These are phyloP conservation scores for Aspergillus coremiiformis DNA, from an alignment of 495 filamentous ascomycete species.

Conservation along the genomic window DNA sequence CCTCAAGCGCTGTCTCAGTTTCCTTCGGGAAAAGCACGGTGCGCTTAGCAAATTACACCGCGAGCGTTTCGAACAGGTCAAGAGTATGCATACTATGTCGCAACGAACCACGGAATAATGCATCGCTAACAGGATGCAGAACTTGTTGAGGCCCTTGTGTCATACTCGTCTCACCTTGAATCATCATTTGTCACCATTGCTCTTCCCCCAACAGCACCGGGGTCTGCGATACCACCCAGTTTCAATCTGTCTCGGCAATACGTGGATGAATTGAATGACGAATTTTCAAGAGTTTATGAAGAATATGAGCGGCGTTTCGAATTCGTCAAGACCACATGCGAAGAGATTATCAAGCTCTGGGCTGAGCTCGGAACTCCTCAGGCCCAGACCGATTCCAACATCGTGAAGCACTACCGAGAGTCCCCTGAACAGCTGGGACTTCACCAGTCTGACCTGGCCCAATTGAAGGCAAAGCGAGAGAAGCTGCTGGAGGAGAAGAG, in stretches of 20 bases:
- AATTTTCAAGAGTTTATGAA: slow-evolving; percentile 89
- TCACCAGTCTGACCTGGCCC: slow-evolving; percentile 72
- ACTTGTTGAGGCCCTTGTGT: slow-evolving; percentile 85
- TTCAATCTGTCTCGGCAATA: slow-evolving; percentile 90
- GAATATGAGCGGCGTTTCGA: slow-evolving; percentile 79
- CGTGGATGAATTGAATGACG: slow-evolving; percentile 74
- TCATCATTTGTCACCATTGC: slow-evolving; percentile 70
- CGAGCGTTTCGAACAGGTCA: slow-evolving; percentile 89
- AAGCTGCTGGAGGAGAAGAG: slow-evolving; percentile 92
- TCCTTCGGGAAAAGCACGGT: slow-evolving; percentile 76
- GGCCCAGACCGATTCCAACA: slow-evolving; percentile 77
- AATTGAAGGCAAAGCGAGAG: slow-evolving; percentile 65
- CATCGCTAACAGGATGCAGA: slow-evolving; percentile 47
- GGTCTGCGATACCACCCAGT: slow-evolving; percentile 64
- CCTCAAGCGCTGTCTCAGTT: slow-evolving; percentile 65
- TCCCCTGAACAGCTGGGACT: slow-evolving; percentile 89
- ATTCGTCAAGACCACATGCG: slow-evolving; percentile 63
- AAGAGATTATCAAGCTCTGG: slow-evolving; percentile 90
- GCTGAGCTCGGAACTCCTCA: slow-evolving; percentile 89
- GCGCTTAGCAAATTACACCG: slow-evolving; percentile 72
- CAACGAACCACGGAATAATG: not conserved
- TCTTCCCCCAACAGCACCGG: slow-evolving; percentile 71
- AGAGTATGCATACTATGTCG: slow-evolving; percentile 60
- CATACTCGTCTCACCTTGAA: slow-evolving; percentile 92
- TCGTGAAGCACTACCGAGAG: slow-evolving; percentile 83